Base-by-base conservation (phyloP, 345 rosid genomes). In the Dipteronia dyeriana region DNA sequence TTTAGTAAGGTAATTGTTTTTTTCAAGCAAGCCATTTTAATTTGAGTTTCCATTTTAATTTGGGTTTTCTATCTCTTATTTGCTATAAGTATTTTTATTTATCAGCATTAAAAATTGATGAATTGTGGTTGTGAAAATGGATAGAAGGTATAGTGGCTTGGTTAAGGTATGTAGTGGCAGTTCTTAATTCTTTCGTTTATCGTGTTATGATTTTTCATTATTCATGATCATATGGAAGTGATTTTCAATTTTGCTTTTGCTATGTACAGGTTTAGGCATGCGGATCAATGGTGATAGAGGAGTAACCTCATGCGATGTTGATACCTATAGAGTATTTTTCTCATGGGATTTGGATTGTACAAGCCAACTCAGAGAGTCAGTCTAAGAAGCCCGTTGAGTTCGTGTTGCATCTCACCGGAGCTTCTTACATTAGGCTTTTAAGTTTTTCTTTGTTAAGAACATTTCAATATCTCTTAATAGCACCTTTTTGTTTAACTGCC, bases 271-370 rank as follows among this genome's bases (percentile, higher is more conserved):
- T 95, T 73, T 95, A 90, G 83, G 97, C 91, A 74, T 92, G 98
- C 77, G 99, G 99, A 60, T 94, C 99, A 0, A 77, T 92, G 90
- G 99, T 96, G 79, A 96, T 94, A 0, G 95, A 96, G 88, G 99
- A 94, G 76, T 97, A 96, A 78, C 99, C 99, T 25, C 94, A 94
- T 66, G 98, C 99, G 29, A 96, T 96, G 98, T 79, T 94, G 75
- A 92, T 96, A 80, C 97, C 99, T 9, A 63, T 96, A 82, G 99
- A 96, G 81, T 96, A 90, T 84, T 96, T n/a, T 96, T 64, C 83
- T 94, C 63, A 90, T 88, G 88, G 98, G 94, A 43, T 96, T 84
- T 53, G 94, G 97, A n/a, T 78, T 96, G 71, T 94, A 86, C 85
- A 88, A 89, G 76, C 97, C 92, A 47, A 83, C 93, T 1, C 86